A percentile compares a stretch with the other conserved stretches of the same genome.
Conservation (phyloP, 768 basidiomycete genomes). For the Naganishia vishniacii region DNA sequence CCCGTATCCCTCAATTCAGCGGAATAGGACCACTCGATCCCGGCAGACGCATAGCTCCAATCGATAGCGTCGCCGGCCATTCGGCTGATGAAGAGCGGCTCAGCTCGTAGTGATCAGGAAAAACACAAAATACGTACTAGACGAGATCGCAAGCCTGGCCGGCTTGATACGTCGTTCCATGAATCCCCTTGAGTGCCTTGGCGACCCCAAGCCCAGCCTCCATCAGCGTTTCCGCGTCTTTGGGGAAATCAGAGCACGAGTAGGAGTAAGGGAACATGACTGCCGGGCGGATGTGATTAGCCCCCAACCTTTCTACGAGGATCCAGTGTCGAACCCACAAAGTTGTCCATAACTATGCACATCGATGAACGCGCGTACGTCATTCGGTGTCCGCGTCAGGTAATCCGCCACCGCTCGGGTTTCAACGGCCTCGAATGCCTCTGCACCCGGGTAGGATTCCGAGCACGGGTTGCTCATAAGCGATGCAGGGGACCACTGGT, state of each 20-base stretch:
- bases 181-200: slow-evolving; percentile 55
- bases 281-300: slow-evolving; percentile 42
- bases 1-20: slow-evolving; percentile 66
- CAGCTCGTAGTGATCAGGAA: slow-evolving; percentile 28
- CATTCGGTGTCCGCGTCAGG: slow-evolving; percentile 45
- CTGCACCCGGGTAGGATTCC: slow-evolving; percentile 68
- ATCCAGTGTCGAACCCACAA: no score
- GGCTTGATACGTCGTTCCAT: slow-evolving; percentile 60
- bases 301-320: no score
- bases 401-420: slow-evolving; percentile 69
- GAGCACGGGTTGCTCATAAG: slow-evolving; percentile 58
- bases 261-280: slow-evolving; percentile 76
- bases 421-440: slow-evolving; percentile 71
- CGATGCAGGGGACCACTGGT: slow-evolving; percentile 59
- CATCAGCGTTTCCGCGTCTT: slow-evolving; percentile 68
- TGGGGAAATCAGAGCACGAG: slow-evolving; percentile 59
- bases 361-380: slow-evolving; percentile 64
- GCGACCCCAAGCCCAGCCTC: slow-evolving; percentile 67
- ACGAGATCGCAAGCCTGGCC: slow-evolving; percentile 49
- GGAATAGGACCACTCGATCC: slow-evolving; percentile 62
- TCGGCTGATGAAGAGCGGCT: slow-evolving; percentile 19
- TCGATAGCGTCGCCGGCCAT: slow-evolving; percentile 65
- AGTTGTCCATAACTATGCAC: slow-evolving; percentile 78
- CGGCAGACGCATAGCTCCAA: slow-evolving; percentile 59
- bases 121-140: slow-evolving; percentile 35